These are phyloP conservation scores for Xerocomus amazonicus DNA, from an alignment of 1,284 basidiomycete species.

Conservation along the genomic window DNA sequence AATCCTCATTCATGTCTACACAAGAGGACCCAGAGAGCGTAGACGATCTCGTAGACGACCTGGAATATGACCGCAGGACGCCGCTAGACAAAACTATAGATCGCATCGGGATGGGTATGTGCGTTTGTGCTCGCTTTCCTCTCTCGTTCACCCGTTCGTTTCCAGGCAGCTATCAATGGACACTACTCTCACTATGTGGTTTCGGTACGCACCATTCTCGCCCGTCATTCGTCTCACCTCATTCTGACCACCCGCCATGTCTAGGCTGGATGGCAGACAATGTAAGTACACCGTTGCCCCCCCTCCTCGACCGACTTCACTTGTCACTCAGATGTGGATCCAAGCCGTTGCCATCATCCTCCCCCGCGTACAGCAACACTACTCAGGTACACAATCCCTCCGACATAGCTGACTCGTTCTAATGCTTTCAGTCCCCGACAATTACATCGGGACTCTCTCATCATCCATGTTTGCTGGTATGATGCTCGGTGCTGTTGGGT, in stretches of 20 bases:
- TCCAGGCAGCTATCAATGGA: constrained; percentile 77
- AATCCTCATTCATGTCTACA: constrained; percentile 32
- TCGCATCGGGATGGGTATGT: constrained; percentile 81
- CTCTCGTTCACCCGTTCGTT: neutral
- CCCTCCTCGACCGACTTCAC: constrained; percentile 28
- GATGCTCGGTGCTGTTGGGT: constrained; percentile 93
- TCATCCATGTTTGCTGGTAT: constrained; percentile 88
- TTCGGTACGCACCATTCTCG: constrained; percentile 58
- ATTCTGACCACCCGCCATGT: neutral
- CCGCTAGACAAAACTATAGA: constrained; percentile 85
- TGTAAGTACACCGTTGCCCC: constrained; percentile 42
- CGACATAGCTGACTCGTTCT: constrained; percentile 11
- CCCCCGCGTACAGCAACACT: constrained; percentile 89
- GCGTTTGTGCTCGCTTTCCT: neutral
- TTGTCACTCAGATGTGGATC: constrained; percentile 75
- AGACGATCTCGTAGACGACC: constrained; percentile 33
- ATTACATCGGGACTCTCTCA: constrained; percentile 70
- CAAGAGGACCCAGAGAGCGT: constrained; percentile 38
- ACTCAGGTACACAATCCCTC: constrained; percentile 48
- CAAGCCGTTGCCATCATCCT: constrained; percentile 88
- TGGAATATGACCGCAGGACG: constrained; percentile 52
- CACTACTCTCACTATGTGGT: constrained; percentile 76
- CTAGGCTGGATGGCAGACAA: constrained; percentile 85
- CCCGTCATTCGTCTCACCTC: neutral
- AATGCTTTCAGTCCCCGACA: constrained; percentile 57